Base-by-base conservation (phyloP, 768 basidiomycete species). In the Suillus sp. region DNA sequence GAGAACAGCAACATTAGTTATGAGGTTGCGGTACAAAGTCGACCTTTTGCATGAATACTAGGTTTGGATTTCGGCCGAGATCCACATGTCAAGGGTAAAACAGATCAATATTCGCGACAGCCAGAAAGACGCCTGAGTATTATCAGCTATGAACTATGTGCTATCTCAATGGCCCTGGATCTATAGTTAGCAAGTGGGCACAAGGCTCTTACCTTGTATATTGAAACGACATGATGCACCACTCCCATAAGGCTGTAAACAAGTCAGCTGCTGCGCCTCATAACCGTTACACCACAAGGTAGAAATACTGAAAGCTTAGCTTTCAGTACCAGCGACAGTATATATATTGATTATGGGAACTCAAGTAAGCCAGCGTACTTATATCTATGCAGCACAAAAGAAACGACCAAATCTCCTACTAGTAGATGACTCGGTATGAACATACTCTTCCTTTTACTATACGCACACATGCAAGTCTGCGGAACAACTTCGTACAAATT, bases 371-470 rank as follows among this genome's bases (percentile, higher is more conserved):
- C n/a, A n/a, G n/a, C n/a, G n/a, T n/a, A n/a, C n/a, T n/a, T n/a
- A n/a, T n/a, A n/a, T 16, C 16, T 27, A 55, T 56, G 9, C 20
- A 56, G 35, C 35, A 38, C 1, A 9, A 56, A n/a, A 25, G 35
- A 37, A 37, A 56, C 9, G 9, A 22, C 53, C 34, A 54, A 37
- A 25, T 25, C 1, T 56, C 37, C 11, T n/a, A n/a, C n/a, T n/a
- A n/a, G n/a, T 57, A 57, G 56, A 57, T 40, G 6, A 40, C 38
- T 30, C 56, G 9, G 40, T 40, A 57, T 40, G 38, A 30, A 57
- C 38, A 5, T 57, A 25, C 4, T 14, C 8, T 16, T 55, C 18
- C 27, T 6, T 40, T 40, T 40, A 27, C 38, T 30, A 27, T 20
- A 18, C 10, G 11, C 27, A 35, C 16, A 7, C 32, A 8, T 1